Evolutionary conservation across 345 rosid species (phyloP), one percentile per base, ranked within the genome.

Genomic region (Conringia planisiliqua): DNA sequence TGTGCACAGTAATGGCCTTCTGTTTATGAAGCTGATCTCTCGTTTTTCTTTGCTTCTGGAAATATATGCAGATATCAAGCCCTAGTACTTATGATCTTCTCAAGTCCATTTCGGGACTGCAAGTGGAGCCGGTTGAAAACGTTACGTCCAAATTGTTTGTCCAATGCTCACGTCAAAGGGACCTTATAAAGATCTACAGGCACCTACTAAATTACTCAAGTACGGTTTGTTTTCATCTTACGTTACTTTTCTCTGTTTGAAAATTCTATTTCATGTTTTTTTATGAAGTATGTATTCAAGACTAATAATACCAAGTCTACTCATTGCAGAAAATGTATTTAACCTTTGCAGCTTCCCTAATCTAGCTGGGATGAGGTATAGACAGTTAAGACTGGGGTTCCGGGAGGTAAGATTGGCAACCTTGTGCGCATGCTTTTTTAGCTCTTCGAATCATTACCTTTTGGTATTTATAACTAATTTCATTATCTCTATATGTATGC

Each of bases 131-230:
- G 12, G 93, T 94, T 43, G 99, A 94, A 80, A 91, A 86, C 68
- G 90, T 84, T 39, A 83, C 97, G 29, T 90, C 99, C 74, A 94
- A 94, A 82, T 86, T 94, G 76, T 89, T 94, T 81, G 99, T 94
- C 71, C 99, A 94, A 65, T 94, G 99, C 80, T 91, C 97, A 76
- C 93, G 99, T 66, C 99, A 94, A 75, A 84, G 86, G 61, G 90
- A 96, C 35, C 93, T 94, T 55, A 86, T 91, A 82, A 95, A 91
- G 87, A 95, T 95, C 79, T 91, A 95, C 82, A 82, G 86, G 51
- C 97, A 95, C 87, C 77, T 95, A 82, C 99, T 94, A 66, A 88
- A 94, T 81, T 90, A 90, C 82, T 87, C 76, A 85, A 95, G 98
- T 94, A 91, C 74, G 22, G 72, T 66, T 61, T 36, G 66, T 58